Conservation (phyloP, 768 basidiomycete genomes). For the Lactifluus echinatus region DNA sequence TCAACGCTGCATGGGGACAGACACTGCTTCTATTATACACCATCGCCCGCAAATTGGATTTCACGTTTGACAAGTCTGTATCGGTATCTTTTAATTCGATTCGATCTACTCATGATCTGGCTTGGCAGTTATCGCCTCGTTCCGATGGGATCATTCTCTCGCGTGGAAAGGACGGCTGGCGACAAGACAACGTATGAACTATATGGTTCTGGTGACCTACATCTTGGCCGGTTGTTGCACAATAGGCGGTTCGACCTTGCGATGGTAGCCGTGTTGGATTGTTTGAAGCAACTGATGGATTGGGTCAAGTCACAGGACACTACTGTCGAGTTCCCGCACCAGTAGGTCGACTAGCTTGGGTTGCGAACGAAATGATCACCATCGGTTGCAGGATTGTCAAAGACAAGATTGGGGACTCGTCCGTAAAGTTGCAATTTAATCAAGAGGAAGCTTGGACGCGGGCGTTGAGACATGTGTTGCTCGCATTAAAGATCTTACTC, state of each 20-base stretch:
- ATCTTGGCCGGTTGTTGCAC: constrained; percentile 81
- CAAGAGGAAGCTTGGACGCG: constrained; percentile 96
- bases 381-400: constrained; percentile 51
- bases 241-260: constrained; percentile 94
- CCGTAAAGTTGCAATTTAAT: constrained; percentile 88
- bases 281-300: constrained; percentile 86
- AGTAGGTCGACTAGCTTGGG: constrained; percentile 45
- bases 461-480: constrained; percentile 81
- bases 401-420: constrained; percentile 94
- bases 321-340: constrained; percentile 72
- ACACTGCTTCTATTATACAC: constrained; percentile 87
- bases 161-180: constrained; percentile 74
- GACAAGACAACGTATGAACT: constrained; percentile 86
- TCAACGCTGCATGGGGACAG: constrained; percentile 98
- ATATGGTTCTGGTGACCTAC: constrained; percentile 90
- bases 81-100: constrained; percentile 3
- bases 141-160: constrained; percentile 92
- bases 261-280: constrained; percentile 95
- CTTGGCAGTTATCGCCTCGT: constrained; percentile 70
- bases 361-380: not conserved
- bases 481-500: constrained; percentile 80
- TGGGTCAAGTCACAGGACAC: constrained; percentile 68
- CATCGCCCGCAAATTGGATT: constrained; percentile 85
- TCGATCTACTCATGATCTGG: not conserved
- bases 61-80: constrained; percentile 69